These are phyloP conservation scores for Nitzschia inconspicua DNA, from an alignment of 108 stramenopile species.

Conservation along the genomic window DNA sequence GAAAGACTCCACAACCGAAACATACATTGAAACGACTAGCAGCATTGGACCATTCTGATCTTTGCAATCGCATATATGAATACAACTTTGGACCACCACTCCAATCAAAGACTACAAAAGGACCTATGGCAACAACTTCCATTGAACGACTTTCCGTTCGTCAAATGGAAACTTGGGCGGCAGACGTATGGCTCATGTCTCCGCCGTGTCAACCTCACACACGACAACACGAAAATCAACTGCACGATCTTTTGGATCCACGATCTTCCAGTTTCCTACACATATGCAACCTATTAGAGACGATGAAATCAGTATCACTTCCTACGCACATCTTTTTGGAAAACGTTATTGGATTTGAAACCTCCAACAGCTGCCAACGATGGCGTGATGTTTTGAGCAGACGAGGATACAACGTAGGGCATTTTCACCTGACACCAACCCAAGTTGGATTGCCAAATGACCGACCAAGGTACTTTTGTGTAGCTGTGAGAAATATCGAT, in stretches of 20 bases:
- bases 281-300: constrained; percentile 1
- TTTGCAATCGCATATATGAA: constrained; percentile 58
- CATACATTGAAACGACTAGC: constrained; percentile 41
- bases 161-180: constrained; percentile 46
- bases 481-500: constrained; percentile 20
- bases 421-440: constrained; percentile 80
- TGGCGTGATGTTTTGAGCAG: constrained; percentile 39
- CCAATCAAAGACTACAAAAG: too few species aligned
- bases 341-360: constrained; percentile 90
- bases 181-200: constrained; percentile 77
- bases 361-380: constrained; percentile 50
- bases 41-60: constrained; percentile 77
- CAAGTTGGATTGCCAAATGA: constrained; percentile 85
- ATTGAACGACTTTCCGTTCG: constrained; percentile 56
- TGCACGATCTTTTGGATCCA: constrained; percentile 3
- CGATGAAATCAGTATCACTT: not conserved
- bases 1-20: not conserved
- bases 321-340: constrained; percentile 53
- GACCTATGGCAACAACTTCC: constrained; percentile 22
- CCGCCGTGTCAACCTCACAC: constrained; percentile 92
- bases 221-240: constrained; percentile 13
- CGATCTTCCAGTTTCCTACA: constrained; percentile 9
- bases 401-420: constrained; percentile 51
- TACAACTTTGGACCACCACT: constrained; percentile 43
- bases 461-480: constrained; percentile 78